phyloP scores from a whole-genome alignment of 176 grass and related monocot species.

The Rhynchospora tenuis region DNA sequence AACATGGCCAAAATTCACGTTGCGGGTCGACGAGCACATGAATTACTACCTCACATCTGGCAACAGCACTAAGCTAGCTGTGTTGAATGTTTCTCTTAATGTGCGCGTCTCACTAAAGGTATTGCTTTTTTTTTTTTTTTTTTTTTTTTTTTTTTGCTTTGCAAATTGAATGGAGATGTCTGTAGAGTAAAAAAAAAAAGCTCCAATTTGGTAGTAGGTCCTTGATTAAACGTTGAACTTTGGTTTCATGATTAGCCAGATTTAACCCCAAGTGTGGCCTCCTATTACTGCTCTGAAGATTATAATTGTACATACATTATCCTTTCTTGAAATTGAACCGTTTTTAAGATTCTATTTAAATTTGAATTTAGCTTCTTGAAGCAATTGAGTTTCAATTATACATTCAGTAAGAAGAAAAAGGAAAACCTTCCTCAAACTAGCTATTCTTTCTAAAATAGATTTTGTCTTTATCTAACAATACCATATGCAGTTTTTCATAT shows the following conservation, averaged over 20 bases:
- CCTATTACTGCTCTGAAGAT: neutral
- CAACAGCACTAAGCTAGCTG: slow-evolving; percentile 68
- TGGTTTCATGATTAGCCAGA: neutral
- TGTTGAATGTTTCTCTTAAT: slow-evolving; percentile 79
- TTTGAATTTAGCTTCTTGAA: neutral
- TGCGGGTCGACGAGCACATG: slow-evolving; percentile 78
- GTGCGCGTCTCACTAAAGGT: slow-evolving; percentile 93
- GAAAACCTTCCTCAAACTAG: too few relatives aligned
- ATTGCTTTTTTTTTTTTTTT: slow-evolving; percentile 9
- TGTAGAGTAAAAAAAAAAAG: neutral
- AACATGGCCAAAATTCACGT: slow-evolving; percentile 66
- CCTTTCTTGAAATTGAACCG: neutral
- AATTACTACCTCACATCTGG: slow-evolving; percentile 77
- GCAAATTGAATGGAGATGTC: slow-evolving; percentile 6
- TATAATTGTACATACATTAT: neutral
- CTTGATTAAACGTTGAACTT: neutral
- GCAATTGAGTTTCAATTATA: neutral
- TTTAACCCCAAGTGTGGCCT: neutral
- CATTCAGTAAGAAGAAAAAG: too few relatives aligned
- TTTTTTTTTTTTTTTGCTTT: neutral
- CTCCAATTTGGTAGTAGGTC: neutral
- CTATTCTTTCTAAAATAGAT: neutral
- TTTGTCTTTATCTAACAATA: neutral
- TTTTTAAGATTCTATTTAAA: neutral
- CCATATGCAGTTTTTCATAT: neutral